Conservation (phyloP, 805 yeast genomes). For the Schizosaccharomyces osmophilus region DNA sequence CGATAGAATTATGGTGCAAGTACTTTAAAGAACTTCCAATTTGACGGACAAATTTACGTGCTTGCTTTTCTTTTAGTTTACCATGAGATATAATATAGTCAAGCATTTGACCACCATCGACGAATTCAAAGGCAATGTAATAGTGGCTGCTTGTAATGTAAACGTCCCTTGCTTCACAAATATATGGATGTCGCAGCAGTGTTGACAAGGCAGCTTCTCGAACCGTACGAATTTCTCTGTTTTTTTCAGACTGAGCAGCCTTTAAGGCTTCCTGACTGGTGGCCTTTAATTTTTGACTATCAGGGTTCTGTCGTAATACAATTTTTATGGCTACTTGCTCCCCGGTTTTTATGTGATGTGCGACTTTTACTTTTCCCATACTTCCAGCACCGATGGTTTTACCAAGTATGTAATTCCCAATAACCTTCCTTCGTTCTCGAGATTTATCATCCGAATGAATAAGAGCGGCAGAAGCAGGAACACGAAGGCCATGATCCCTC, state of each 20-base stretch:
- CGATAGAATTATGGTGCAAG: conserved; percentile 81
- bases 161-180: conserved; percentile 77
- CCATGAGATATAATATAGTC: conserved; percentile 96
- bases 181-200: conserved; percentile 71
- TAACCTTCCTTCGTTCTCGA: background rate
- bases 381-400: conserved; percentile 96
- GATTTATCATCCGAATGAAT: background rate
- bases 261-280: conserved; percentile 2
- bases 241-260: conserved; percentile 29
- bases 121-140: conserved; percentile 89
- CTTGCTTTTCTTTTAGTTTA: conserved; percentile 74
- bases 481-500: background rate
- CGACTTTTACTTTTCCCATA: conserved; percentile 95
- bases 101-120: conserved; percentile 90
- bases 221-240: conserved; percentile 74
- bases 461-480: background rate
- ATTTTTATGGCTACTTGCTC: conserved; percentile 31
- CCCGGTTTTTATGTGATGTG: conserved; percentile 51
- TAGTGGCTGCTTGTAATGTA: conserved; percentile 91
- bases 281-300: conserved; percentile 14
- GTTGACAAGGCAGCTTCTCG: conserved; percentile 90
- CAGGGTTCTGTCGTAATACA: conserved; percentile 16
- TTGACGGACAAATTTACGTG: conserved; percentile 82
- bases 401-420: conserved; percentile 2
- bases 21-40: conserved; percentile 84